Evolutionary conservation across 225 moss, liverwort and hornwort species (phyloP), one percentile per base, ranked within the genome.

Genomic region (Bryum argenteum): DNA sequence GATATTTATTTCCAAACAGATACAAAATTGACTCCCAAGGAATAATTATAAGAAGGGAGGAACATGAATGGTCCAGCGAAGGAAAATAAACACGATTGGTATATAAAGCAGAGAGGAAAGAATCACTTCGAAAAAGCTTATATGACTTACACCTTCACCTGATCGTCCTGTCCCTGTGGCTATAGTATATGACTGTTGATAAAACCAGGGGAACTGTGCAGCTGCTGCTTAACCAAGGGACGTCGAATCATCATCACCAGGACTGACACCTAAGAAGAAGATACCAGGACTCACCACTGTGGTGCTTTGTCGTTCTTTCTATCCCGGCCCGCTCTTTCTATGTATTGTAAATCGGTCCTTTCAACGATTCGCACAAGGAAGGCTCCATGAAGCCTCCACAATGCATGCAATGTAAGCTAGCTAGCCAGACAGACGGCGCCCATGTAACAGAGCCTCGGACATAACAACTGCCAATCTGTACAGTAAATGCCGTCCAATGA

Each of bases 81-180:
- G 26, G 54, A 37, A 56, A n/a, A n/a, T n/a, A n/a, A n/a, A 41
- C 12, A 70, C 71, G 23, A 33, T 33, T 33, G 33, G 64, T 50
- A 74, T 52, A 21, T 55, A 78, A 21, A 81, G 76, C 57, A 72
- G 33, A 5, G 7, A 33, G 69, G 69, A 79, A 85, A 75, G 69
- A 81, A 82, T 82, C 79, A 79, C 66, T 85, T 73, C 66, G 53
- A 66, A 76, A 67, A 77, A 73, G 79, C 54, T 72, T n/a, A n/a
- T 75, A 69, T 62, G 64, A 79, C 73, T 74, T 76, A 74, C 76
- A 82, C 67, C 81, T 85, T 76, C 73, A 82, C 76, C 73, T 71
- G 73, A 76, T 76, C 69, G 64, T 70, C 75, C 72, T 75, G 65
- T 75, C 75, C 78, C 61, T 72, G 74, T n/a, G 50, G 62, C 63